phyloP scores from a whole-genome alignment of 345 rosid genomes.

The Nephelium lappaceum region DNA sequence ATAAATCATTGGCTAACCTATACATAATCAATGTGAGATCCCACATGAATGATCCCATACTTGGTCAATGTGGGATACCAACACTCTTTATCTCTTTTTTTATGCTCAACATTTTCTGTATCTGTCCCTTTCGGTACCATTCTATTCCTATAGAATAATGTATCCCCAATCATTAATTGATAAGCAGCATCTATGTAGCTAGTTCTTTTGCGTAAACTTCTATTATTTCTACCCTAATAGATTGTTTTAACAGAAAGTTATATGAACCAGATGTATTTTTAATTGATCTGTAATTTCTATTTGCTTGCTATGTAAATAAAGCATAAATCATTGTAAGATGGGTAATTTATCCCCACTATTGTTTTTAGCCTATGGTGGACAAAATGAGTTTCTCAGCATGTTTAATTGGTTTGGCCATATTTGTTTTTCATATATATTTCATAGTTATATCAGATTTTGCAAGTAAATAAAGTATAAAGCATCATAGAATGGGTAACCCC shows the following conservation, averaged over 20 bases:
- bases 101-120: not conserved
- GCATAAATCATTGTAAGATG: not conserved
- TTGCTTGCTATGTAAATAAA: not conserved
- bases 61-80: not conserved
- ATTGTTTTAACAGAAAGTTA: not conserved
- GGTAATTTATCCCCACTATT: no score
- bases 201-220: not conserved
- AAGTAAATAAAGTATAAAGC: slow-evolving; percentile 11
- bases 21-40: no score
- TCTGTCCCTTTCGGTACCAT: not conserved
- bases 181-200: not conserved
- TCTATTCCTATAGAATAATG: not conserved
- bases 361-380: not conserved
- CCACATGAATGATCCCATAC: not conserved
- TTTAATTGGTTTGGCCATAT: not conserved
- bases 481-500: not conserved
- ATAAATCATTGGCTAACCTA: no score
- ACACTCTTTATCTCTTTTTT: not conserved
- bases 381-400: not conserved
- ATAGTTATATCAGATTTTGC: slow-evolving; percentile 57
- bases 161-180: not conserved
- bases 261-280: not conserved
- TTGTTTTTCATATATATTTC: not conserved
- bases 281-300: not conserved
- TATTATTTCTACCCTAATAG: not conserved